These are phyloP conservation scores for Aspergillus carlsbadensis DNA, from an alignment of 495 filamentous ascomycete species.

Conservation along the genomic window DNA sequence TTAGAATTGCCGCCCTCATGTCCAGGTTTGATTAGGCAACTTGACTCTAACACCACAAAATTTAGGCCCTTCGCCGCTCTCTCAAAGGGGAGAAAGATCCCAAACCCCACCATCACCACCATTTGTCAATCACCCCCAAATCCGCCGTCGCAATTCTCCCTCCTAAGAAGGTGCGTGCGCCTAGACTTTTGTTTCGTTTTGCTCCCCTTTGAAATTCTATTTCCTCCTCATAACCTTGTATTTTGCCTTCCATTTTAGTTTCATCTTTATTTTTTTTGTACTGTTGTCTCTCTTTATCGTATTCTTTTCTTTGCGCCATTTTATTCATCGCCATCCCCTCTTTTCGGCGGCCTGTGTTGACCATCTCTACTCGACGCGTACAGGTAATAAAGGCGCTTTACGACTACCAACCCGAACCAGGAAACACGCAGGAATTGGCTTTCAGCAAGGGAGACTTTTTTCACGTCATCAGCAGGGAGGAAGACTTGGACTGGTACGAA, in stretches of 20 bases:
- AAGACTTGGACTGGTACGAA: conserved; percentile 96
- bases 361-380: conserved; percentile 20
- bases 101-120: conserved; percentile 71
- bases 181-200: conserved; percentile 15
- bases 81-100: conserved; percentile 82
- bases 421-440: conserved; percentile 70
- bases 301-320: background rate
- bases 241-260: conserved; percentile 3
- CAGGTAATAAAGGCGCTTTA: conserved; percentile 97
- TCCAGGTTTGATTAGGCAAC: conserved; percentile 15
- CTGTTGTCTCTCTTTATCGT: conserved; percentile 9
- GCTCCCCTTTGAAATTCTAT: conserved; percentile 10
- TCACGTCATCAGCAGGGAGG: conserved; percentile 94
- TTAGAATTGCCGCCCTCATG: conserved; percentile 3
- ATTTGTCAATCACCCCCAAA: conserved; percentile 88
- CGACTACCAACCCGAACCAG: conserved; percentile 76
- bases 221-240: conserved; percentile 1
- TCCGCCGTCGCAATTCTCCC: conserved; percentile 92
- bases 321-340: background rate
- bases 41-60: conserved; percentile 9
- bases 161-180: conserved; percentile 80
- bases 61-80: conserved; percentile 76
- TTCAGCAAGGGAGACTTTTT: conserved; percentile 97
- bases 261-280: conserved; percentile 9
- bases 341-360: conserved; percentile 13